Evolutionary conservation across 192 early-diverging fungal species (phyloP).

Genomic region (Phlyctochytrium bullatum): DNA sequence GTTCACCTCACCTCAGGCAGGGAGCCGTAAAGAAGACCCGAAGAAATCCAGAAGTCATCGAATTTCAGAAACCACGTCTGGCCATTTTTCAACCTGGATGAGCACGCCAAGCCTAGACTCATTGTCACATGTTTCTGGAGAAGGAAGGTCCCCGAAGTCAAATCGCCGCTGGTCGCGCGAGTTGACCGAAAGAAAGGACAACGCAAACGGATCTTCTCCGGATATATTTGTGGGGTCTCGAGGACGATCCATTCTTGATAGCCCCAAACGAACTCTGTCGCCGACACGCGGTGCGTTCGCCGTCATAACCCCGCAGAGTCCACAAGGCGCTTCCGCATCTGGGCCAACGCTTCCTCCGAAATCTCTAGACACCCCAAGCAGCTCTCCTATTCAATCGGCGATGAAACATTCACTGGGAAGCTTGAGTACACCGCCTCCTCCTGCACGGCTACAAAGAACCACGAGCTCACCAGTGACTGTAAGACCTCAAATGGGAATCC

Average conservation of each 20-base stretch:
- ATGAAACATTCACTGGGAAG: too few species aligned
- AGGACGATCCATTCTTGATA: not conserved
- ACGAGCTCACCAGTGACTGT: too few species aligned
- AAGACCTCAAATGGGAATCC: too few species aligned
- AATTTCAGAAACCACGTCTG: slow-evolving; percentile 21
- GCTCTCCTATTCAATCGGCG: too few species aligned
- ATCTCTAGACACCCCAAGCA: too few species aligned
- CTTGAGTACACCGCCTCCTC: not conserved
- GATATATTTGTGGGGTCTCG: not conserved
- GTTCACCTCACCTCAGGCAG: too few species aligned
- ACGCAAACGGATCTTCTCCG: not conserved
- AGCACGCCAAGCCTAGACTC: not conserved
- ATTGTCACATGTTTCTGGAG: not conserved
- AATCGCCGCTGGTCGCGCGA: slow-evolving; percentile 1
- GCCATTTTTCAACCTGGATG: slow-evolving; percentile 17
- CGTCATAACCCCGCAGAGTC: too few species aligned
- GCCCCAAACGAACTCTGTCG: not conserved
- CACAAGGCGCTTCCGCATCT: too few species aligned
- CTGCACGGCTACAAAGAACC: not conserved
- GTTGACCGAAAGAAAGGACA: too few species aligned
- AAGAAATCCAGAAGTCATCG: slow-evolving; percentile 22
- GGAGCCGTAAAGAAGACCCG: slow-evolving; percentile 10
- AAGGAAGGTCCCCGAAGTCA: not conserved
- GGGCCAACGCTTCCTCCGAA: too few species aligned
- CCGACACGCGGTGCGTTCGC: not conserved